Conservation (phyloP, 192 early-diverging fungal genomes). For the Dimargaris xerosporica region DNA sequence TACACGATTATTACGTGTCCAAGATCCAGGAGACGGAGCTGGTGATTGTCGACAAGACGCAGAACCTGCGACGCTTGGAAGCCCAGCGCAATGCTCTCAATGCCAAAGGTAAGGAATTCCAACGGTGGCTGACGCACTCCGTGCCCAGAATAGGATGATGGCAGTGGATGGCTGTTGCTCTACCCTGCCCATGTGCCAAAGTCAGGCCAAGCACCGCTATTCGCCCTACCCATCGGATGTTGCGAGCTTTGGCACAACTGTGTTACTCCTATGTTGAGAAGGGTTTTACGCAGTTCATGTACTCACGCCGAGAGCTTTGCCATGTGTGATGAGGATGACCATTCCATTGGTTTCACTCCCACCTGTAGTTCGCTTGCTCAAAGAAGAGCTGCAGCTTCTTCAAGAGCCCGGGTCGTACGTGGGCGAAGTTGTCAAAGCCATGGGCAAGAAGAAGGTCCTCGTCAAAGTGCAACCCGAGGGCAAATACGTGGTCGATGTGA, state of each 20-base stretch:
- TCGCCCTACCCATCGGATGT: no score
- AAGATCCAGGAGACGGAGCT: constrained; percentile 81
- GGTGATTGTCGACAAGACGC: constrained; percentile 74
- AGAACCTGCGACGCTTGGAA: constrained; percentile 94
- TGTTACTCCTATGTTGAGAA: no score
- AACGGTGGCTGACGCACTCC: no score
- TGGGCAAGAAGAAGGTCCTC: constrained; percentile 93
- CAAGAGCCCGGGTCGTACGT: constrained; percentile 94
- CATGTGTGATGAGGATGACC: no score
- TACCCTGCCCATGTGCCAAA: no score
- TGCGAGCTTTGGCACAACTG: no score
- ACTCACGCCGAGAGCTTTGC: no score
- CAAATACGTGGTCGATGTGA: constrained; percentile 95
- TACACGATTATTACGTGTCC: constrained; percentile 58
- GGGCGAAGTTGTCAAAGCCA: constrained; percentile 95
- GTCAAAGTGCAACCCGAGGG: constrained; percentile 92
- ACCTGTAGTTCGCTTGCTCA: constrained; percentile 69
- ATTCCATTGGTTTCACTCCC: no score
- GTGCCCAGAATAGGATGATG: no score
- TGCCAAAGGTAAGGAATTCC: constrained; percentile 52
- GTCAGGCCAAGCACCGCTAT: no score
- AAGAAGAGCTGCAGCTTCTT: constrained; percentile 90
- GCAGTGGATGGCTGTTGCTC: no score
- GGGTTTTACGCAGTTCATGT: no score
- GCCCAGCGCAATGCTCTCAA: constrained; percentile 97